Base-by-base conservation (phyloP, 768 basidiomycete genomes). In the Dictyophora rubrovolvata region DNA sequence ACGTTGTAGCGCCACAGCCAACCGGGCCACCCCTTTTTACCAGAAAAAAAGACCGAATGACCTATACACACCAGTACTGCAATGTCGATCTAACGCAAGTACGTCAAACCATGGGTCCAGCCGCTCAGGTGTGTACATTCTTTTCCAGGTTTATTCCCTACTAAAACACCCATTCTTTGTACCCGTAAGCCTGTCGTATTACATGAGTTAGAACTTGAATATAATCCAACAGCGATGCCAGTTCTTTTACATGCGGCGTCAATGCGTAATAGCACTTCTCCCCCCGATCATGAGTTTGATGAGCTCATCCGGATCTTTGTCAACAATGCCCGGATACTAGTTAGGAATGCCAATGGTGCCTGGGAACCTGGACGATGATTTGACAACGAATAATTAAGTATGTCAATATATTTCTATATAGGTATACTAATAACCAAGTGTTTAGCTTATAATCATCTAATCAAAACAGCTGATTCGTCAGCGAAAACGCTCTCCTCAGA, bases 71-170 rank as follows among this genome's bases (percentile, higher is more conserved):
- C 70, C 93, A 97, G 70, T 85, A 95, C 63, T 94, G 93, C 69
- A 79, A 77, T 63, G 85, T 99, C 63, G 96, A 99, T 73, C 79
- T 99, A 53, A 98, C 96, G 1, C 92, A 94, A 71, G 95, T 98
- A 52, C 82, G 82, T 1, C 78, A 85, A 4, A 76, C 75, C 8
- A 65, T 72, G 12, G 69, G 79, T 2, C 70, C 79, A 0, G 76
- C 71, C 55, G 71, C 72, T 59, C 75, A 79, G 48, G 86, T 88
- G 67, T 63, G 80, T 72, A 28, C 48, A 48, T 20, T 48, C 20
- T 35, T 54, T 36, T 22, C 7, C 22, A 17, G 21, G 46, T 21
- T 51, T 54, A n/a, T 36, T 53, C 37, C 28, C 48, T 49, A 10
- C 12, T 20, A 59, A 28, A 60, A 53, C 57, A 56, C 12, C 53